Evolutionary conservation across 257 asterid species (phyloP).

Genomic region (Perilla frutescens): DNA sequence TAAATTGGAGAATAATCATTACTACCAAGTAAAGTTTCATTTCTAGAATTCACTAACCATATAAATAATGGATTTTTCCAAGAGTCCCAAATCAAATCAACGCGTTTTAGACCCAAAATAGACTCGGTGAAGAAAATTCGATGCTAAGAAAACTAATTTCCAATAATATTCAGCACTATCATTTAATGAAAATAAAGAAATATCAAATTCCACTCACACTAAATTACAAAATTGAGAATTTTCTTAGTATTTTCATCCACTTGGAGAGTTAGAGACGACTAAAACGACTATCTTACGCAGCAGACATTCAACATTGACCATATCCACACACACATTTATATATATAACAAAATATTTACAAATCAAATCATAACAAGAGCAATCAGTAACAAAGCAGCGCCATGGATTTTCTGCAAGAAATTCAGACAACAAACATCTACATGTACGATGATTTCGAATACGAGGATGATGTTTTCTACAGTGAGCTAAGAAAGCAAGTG

Average conservation of each 20-base stretch:
- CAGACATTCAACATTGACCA: constrained; percentile 47
- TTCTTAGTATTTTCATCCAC: constrained; percentile 40
- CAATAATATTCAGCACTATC: constrained; percentile 5
- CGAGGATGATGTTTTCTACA: constrained; percentile 64
- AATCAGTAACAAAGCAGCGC: constrained; percentile 7
- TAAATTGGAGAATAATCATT: neutral
- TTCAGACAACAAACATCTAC: constrained; percentile 26
- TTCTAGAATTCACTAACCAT: neutral
- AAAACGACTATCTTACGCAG: constrained; percentile 30
- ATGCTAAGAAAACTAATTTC: neutral
- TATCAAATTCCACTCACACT: neutral
- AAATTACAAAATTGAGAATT: constrained; percentile 51
- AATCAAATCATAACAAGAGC: neutral
- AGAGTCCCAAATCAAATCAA: constrained; percentile 13
- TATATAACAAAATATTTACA: neutral
- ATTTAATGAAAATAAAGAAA: neutral
- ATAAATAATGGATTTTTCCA: neutral
- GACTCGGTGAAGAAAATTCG: constrained; percentile 28
- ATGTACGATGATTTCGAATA: constrained; percentile 43
- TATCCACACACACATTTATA: neutral
- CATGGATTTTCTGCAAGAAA: constrained; percentile 48
- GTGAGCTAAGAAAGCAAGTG: constrained; percentile 58
- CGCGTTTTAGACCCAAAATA: constrained; percentile 30
- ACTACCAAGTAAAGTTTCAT: neutral
- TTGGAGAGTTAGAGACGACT: constrained; percentile 38